A percentile compares a stretch with the other conserved stretches of the same genome.
Conservation (phyloP, 768 basidiomycete species). For the Termitomyces titanicus region DNA sequence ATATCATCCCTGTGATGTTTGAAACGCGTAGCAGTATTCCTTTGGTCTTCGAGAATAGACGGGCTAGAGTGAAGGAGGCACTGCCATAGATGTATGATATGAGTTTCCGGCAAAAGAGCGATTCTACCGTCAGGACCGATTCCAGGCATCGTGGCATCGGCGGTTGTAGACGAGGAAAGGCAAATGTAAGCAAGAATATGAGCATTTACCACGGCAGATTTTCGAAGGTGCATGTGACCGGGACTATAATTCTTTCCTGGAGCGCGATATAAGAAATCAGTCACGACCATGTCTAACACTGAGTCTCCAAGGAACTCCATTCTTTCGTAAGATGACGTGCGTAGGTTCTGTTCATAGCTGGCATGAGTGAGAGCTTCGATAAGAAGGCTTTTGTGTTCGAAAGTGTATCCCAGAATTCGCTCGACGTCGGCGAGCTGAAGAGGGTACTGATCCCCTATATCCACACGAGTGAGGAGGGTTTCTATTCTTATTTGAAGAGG, state of each 20-base stretch:
- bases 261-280: slow-evolving; percentile 62
- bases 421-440: slow-evolving; percentile 55
- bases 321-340: slow-evolving; percentile 70
- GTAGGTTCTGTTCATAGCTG: slow-evolving; percentile 57
- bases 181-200: slow-evolving; percentile 72
- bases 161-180: slow-evolving; percentile 38
- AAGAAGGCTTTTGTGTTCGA: slow-evolving; percentile 56
- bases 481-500: slow-evolving; percentile 45
- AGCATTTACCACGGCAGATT: slow-evolving; percentile 67
- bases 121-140: slow-evolving; percentile 26
- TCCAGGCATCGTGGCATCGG: slow-evolving; percentile 50
- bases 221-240: slow-evolving; percentile 64
- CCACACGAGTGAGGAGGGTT: slow-evolving; percentile 39
- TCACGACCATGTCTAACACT: slow-evolving; percentile 73
- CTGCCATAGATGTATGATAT: slow-evolving; percentile 57
- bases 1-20: slow-evolving; percentile 45
- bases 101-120: slow-evolving; percentile 34
- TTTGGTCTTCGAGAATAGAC: slow-evolving; percentile 60
- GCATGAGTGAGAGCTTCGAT: slow-evolving; percentile 75
- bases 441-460: slow-evolving; percentile 34
- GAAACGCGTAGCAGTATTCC: slow-evolving; percentile 50
- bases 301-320: slow-evolving; percentile 79
- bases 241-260: slow-evolving; percentile 67
- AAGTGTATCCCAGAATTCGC: slow-evolving; percentile 64
- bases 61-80: slow-evolving; percentile 69